Base-by-base conservation (phyloP, 306 rosid species). In the Senna siamea region DNA sequence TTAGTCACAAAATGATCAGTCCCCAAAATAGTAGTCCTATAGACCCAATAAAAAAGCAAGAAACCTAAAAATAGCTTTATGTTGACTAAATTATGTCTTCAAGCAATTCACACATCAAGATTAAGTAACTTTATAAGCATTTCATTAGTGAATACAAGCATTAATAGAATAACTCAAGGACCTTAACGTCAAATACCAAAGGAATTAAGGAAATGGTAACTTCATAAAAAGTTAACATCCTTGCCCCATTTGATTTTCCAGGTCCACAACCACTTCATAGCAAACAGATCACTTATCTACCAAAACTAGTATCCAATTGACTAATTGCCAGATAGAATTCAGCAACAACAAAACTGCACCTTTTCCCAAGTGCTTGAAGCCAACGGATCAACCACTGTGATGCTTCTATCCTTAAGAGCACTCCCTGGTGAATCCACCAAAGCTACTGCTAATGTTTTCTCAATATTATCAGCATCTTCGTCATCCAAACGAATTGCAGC, bases 341-440 rank as follows among this genome's bases (percentile, higher is more conserved):
- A 38, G 32, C 35, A 26, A 68, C n/a, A 73, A n/a, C 30, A 61
- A 64, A 75, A 72, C 43, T 11, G n/a, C 79, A 90, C 98, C 87
- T 87, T 72, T 71, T 85, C 95, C 98, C 98, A 93, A 51, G 95
- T 81, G 84, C 96, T 90, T 30, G 96, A 90, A 66, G 98, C 98
- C 74, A 93, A 85, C 15, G 96, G 89, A 59, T 93, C 96, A 62
- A 56, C 72, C 46, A 78, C 23, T n/a, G 78, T 69, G 62, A 85
- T 70, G 69, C 86, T 88, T 82, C 76, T 85, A 72, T 87, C 87
- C 73, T 78, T 87, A 55, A 18, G 65, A 71, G 83, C 69, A 76
- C 53, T 80, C 80, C 73, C 80, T 70, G 85, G 22, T 38, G 92
- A 57, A 79, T 85, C 93, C 73, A 79, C 58, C 82, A 92, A 78